Percentiles rank a stretch among this genome's conserved stretches.
Conservation (phyloP, 2,329 filamentous ascomycete species). For the Xylariaceae sp. region DNA sequence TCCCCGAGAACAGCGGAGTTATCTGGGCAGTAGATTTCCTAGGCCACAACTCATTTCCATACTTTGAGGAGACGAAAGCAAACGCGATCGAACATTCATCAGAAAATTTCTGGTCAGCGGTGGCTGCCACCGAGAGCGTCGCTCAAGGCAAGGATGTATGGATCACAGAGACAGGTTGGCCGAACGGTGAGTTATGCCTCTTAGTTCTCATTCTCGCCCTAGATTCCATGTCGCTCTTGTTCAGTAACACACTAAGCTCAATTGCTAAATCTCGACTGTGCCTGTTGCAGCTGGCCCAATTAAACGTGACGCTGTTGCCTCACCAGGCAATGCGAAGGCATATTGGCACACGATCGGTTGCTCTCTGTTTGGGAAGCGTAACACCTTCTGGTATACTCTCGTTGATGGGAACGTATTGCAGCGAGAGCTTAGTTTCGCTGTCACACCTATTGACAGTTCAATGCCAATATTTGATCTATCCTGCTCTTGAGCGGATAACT, state of each 20-base stretch:
- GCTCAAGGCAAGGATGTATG: constrained; percentile 40
- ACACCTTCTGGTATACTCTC: constrained; percentile 62
- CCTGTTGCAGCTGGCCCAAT: constrained; percentile 34
- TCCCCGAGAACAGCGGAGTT: constrained; percentile 38
- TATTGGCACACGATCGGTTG: constrained; percentile 45
- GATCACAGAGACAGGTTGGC: constrained; percentile 44
- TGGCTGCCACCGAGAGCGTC: constrained; percentile 36
- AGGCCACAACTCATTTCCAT: constrained; percentile 42
- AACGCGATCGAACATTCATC: constrained; percentile 38
- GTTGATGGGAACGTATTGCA: constrained; percentile 54
- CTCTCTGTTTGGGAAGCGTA: constrained; percentile 41
- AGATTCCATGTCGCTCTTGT: neutral
- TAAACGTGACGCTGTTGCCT: constrained; percentile 38
- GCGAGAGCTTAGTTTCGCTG: constrained; percentile 37
- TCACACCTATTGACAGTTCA: constrained; percentile 33
- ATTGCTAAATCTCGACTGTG: constrained; percentile 1
- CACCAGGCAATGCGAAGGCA: constrained; percentile 36
- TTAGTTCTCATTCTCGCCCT: neutral
- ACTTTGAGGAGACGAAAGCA: constrained; percentile 39
- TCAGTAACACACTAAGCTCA: neutral
- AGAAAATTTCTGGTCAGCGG: constrained; percentile 38
- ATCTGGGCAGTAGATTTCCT: constrained; percentile 36
- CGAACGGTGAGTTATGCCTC: constrained; percentile 44
- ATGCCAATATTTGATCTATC: constrained; percentile 36
- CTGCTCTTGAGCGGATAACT: constrained; percentile 24